phyloP scores from a whole-genome alignment of 495 filamentous ascomycete genomes.

The Cercophora samala region DNA sequence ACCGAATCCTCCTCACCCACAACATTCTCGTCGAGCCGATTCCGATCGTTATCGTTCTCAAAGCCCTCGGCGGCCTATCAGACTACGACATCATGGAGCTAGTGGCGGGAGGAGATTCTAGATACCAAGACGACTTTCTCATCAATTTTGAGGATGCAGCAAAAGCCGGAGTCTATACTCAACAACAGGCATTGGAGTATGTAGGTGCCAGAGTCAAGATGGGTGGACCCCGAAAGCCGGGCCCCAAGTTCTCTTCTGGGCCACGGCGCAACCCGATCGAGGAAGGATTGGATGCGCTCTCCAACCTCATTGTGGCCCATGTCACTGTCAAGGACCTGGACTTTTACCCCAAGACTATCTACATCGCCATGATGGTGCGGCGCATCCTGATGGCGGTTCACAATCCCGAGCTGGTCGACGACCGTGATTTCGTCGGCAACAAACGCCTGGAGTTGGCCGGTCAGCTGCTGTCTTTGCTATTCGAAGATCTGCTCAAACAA shows the following conservation, averaged over 20 bases:
- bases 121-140: slow-evolving; percentile 88
- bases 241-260: slow-evolving; percentile 32
- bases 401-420: slow-evolving; percentile 83
- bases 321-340: slow-evolving; percentile 85
- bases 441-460: slow-evolving; percentile 93
- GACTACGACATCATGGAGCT: slow-evolving; percentile 91
- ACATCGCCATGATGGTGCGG: slow-evolving; percentile 92
- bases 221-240: slow-evolving; percentile 55
- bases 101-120: slow-evolving; percentile 75
- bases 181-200: slow-evolving; percentile 92
- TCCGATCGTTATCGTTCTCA: slow-evolving; percentile 86
- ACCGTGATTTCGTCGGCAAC: slow-evolving; percentile 97
- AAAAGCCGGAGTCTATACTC: slow-evolving; percentile 77
- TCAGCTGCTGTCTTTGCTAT: slow-evolving; percentile 89
- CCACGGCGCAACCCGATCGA: slow-evolving; percentile 67
- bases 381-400: slow-evolving; percentile 90
- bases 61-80: slow-evolving; percentile 88
- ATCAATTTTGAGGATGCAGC: slow-evolving; percentile 92
- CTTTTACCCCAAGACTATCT: slow-evolving; percentile 92
- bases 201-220: slow-evolving; percentile 82
- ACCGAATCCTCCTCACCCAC: slow-evolving; percentile 81
- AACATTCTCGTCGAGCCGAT: slow-evolving; percentile 90
- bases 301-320: slow-evolving; percentile 87
- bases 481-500: slow-evolving; percentile 96
- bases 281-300: slow-evolving; percentile 87